phyloP scores from a whole-genome alignment of 352 stramenopile genomes.

The Phytopythium boreale region DNA sequence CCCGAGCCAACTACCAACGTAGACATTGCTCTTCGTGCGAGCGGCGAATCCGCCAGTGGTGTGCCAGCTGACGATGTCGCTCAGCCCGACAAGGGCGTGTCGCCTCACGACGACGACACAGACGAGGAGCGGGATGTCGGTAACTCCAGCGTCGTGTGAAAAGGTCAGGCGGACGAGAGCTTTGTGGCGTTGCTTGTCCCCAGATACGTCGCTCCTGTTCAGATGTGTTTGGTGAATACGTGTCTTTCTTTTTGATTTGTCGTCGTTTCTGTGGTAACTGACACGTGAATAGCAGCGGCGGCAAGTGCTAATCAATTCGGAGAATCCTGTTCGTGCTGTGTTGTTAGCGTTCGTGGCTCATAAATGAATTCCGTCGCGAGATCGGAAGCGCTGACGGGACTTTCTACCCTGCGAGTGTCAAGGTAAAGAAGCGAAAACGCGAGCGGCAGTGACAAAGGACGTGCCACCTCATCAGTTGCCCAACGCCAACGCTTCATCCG shows the following conservation, averaged over 20 bases:
- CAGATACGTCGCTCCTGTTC: not conserved
- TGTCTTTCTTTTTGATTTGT: not conserved
- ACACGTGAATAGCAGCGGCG: not conserved
- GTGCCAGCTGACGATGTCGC: not conserved
- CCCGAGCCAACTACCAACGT: conserved; percentile 8
- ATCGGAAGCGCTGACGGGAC: not conserved
- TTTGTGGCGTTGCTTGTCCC: not conserved
- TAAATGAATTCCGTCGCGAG: not conserved
- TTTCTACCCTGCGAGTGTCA: not conserved
- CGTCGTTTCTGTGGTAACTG: not conserved
- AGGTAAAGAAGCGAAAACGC: not conserved
- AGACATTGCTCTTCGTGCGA: not conserved
- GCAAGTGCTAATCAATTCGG: not conserved
- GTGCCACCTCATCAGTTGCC: too few relatives aligned
- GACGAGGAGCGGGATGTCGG: not conserved
- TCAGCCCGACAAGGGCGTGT: conserved; percentile 3
- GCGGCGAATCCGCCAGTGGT: not conserved
- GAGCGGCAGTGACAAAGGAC: not conserved
- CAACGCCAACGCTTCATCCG: not conserved
- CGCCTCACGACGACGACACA: not conserved
- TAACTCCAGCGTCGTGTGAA: not conserved
- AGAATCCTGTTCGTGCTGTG: not conserved
- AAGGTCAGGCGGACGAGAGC: not conserved
- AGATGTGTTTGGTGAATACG: not conserved
- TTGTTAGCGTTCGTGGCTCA: not conserved